Percentiles rank a stretch among this genome's conserved stretches.
Conservation (phyloP, 495 filamentous ascomycete species). For the Podospora bellae-mahoneyi region DNA sequence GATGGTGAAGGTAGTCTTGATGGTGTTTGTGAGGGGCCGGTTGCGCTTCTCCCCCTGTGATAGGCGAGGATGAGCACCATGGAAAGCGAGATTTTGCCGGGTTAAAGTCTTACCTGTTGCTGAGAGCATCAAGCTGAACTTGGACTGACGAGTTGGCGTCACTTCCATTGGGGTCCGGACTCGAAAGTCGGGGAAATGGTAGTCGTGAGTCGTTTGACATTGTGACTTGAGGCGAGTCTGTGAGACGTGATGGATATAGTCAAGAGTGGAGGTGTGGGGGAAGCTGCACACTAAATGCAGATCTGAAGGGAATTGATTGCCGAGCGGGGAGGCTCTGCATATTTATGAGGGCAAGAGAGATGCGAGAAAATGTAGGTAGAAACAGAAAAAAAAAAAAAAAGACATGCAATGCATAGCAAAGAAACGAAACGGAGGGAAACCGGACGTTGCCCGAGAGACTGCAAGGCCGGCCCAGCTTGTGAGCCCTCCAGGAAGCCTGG, state of each 20-base stretch:
- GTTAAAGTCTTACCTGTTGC: conserved; percentile 22
- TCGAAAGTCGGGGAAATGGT: conserved; percentile 11
- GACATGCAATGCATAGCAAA: background rate
- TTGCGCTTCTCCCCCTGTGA: background rate
- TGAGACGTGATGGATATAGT: background rate
- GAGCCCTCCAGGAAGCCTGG: conserved; percentile 33
- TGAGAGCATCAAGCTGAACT: conserved; percentile 25
- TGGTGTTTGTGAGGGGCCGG: background rate
- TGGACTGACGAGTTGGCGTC: conserved; percentile 33
- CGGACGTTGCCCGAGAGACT: conserved; percentile 8
- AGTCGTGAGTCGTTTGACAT: conserved; percentile 16
- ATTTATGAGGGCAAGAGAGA: background rate
- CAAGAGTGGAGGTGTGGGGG: background rate
- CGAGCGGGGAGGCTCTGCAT: background rate
- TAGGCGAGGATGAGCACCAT: background rate
- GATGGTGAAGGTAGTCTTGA: background rate
- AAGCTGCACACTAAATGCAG: background rate
- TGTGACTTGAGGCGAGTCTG: conserved; percentile 2
- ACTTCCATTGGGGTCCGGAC: conserved; percentile 19
- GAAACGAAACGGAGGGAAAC: background rate
- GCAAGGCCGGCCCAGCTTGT: conserved; percentile 13
- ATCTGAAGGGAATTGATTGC: background rate
- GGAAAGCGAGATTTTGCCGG: no score
- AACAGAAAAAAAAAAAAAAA: conserved; percentile 6
- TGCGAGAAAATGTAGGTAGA: background rate